Evolutionary conservation across 805 yeast species (phyloP).

Genomic region (Wickerhamomyces rabaulensis): DNA sequence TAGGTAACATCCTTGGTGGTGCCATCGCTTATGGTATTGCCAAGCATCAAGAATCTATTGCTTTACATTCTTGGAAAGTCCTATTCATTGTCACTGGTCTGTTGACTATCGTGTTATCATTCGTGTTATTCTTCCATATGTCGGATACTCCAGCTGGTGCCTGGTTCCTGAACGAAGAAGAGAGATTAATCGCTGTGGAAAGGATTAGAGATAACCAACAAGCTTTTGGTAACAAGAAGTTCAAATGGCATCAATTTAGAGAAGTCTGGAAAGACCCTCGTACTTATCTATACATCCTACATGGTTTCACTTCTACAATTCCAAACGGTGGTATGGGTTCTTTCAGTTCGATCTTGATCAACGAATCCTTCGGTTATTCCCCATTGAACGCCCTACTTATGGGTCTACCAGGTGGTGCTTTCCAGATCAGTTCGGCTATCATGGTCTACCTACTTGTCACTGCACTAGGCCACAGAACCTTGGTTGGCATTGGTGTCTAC

Average conservation of each 20-base stretch:
- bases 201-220: slow-evolving; percentile 50
- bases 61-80: slow-evolving; percentile 53
- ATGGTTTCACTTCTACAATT: slow-evolving; percentile 35
- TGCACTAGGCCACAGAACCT: slow-evolving; percentile 2
- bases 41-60: slow-evolving; percentile 31
- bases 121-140: slow-evolving; percentile 38
- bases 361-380: slow-evolving; percentile 12
- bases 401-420: slow-evolving; percentile 31
- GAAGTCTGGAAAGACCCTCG: slow-evolving; percentile 47
- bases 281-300: slow-evolving; percentile 41
- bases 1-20: background rate
- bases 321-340: slow-evolving; percentile 46
- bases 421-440: slow-evolving; percentile 23
- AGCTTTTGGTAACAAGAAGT: slow-evolving; percentile 51
- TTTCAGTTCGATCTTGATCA: slow-evolving; percentile 16
- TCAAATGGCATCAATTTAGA: slow-evolving; percentile 48
- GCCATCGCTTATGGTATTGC: slow-evolving; percentile 21
- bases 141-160: slow-evolving; percentile 54
- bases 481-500: slow-evolving; percentile 16
- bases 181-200: slow-evolving; percentile 42
- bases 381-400: slow-evolving; percentile 13
- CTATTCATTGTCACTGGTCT: slow-evolving; percentile 56
- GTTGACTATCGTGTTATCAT: slow-evolving; percentile 50
- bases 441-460: slow-evolving; percentile 20
- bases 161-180: slow-evolving; percentile 41